Conservation (phyloP, 805 yeast genomes). For the Zygosaccharomyces pseudorouxii region DNA sequence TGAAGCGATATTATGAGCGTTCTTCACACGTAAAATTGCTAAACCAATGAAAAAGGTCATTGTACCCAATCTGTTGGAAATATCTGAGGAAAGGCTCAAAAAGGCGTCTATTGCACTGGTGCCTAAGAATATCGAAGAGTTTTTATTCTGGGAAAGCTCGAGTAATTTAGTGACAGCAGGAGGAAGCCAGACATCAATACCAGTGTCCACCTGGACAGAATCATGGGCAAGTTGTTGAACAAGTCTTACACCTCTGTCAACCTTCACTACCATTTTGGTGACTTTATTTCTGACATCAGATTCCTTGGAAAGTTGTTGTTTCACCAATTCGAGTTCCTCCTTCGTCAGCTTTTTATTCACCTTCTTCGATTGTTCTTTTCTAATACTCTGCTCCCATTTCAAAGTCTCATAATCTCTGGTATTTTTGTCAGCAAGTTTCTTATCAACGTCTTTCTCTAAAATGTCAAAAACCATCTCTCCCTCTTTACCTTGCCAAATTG, state of each 20-base stretch:
- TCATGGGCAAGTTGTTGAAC: slow-evolving; percentile 50
- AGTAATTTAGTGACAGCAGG: slow-evolving; percentile 51
- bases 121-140: slow-evolving; percentile 39
- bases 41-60: slow-evolving; percentile 57
- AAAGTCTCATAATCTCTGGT: slow-evolving; percentile 78
- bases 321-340: slow-evolving; percentile 66
- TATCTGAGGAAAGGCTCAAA: slow-evolving; percentile 48
- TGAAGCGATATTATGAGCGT: slow-evolving; percentile 43
- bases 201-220: slow-evolving; percentile 55
- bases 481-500: slow-evolving; percentile 64
- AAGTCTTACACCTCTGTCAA: slow-evolving; percentile 49
- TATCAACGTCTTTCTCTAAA: slow-evolving; percentile 42
- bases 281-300: slow-evolving; percentile 48
- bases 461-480: slow-evolving; percentile 69
- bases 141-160: slow-evolving; percentile 38
- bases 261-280: slow-evolving; percentile 33
- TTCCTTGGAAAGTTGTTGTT: slow-evolving; percentile 62
- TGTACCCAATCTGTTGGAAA: slow-evolving; percentile 49
- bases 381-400: slow-evolving; percentile 84
- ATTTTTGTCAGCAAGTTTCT: slow-evolving; percentile 56
- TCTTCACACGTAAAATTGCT: slow-evolving; percentile 58
- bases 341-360: slow-evolving; percentile 57
- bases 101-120: slow-evolving; percentile 45
- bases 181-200: slow-evolving; percentile 66
- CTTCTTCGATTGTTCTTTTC: slow-evolving; percentile 62